phyloP scores from a whole-genome alignment of 805 yeast genomes.

The Pichia rugopelliculosa region DNA sequence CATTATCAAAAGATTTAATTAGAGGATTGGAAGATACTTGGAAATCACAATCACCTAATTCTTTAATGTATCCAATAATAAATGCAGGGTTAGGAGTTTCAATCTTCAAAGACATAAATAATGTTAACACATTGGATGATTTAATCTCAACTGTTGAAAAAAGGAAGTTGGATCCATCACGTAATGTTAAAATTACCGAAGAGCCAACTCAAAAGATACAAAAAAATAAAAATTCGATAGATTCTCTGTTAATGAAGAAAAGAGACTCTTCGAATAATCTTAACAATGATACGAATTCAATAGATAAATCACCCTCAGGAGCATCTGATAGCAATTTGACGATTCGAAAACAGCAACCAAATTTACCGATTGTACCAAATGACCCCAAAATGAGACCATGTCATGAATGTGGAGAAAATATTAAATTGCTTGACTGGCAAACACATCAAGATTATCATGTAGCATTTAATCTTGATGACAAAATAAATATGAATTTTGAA shows the following conservation, averaged over 20 bases:
- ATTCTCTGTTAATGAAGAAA: neutral
- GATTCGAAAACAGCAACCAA: too few species aligned
- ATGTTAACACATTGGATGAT: conserved; percentile 21
- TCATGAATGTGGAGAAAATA: conserved; percentile 10
- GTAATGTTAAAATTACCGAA: neutral
- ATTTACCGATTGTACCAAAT: too few species aligned
- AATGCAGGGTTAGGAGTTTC: conserved; percentile 46
- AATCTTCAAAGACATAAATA: conserved; percentile 35
- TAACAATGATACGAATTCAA: neutral
- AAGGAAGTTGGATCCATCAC: neutral
- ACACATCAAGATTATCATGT: conserved; percentile 27
- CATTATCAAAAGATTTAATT: conserved; percentile 16
- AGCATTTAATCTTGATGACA: conserved; percentile 18
- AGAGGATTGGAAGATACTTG: conserved; percentile 15
- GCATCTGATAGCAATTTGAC: neutral
- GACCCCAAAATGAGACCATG: too few species aligned
- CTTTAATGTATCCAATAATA: conserved; percentile 38
- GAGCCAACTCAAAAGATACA: neutral
- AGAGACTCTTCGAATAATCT: neutral
- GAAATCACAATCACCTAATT: conserved; percentile 15
- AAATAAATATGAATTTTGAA: conserved; percentile 14
- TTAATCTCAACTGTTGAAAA: conserved; percentile 13
- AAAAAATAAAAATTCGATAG: conserved; percentile 1
- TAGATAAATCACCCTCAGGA: neutral
- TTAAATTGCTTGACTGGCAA: conserved; percentile 5